Evolutionary conservation across 129 eudicot species (phyloP), one percentile per base, ranked within the genome.

Genomic region (Ambrosia trifida): DNA sequence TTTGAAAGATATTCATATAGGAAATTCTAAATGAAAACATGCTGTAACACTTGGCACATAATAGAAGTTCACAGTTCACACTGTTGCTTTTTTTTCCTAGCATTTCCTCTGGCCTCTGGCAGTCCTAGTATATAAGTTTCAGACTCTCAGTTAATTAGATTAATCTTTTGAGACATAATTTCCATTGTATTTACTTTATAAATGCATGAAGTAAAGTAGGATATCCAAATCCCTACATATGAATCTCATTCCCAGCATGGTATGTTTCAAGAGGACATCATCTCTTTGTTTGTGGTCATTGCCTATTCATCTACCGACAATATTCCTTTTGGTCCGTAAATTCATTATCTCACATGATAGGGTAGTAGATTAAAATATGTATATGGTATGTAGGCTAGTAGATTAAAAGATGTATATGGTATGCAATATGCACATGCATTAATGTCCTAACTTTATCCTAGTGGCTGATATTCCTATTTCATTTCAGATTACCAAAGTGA

Each of bases 371-470:
- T 31, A 32, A 13, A 60, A 60, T 10, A 32, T 30, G 43, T 5
- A 14, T 60, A 14, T 31, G 11, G 60, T 30, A 24, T 24, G 28
- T 24, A 24, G 28, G 28, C 28, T 60, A 12, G 9, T 30, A 60
- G 41, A 60, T 13, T 31, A 32, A 13, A 60, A 60, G 18, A 32
- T 30, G 43, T 5, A 14, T 60, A 14, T 31, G 11, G 60, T 30
- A 24, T 24, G 28, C 1, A 24, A 24, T 24, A 24, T 24, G 63
- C 63, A 57, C 36, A 57, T 3, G 51, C 53, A 33, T 47, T n/a
- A 41, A 36, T 54, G 44, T 64, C 19, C 71, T 11, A 64, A 49
- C 54, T 64, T 11, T 47, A 24, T 74, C 50, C 28, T 40, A 7
- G 11, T 40, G 44, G 10, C 44, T 60, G 40, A 16, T 36, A 49